Base-by-base conservation (phyloP, 306 rosid genomes). In the Comarum palustre region DNA sequence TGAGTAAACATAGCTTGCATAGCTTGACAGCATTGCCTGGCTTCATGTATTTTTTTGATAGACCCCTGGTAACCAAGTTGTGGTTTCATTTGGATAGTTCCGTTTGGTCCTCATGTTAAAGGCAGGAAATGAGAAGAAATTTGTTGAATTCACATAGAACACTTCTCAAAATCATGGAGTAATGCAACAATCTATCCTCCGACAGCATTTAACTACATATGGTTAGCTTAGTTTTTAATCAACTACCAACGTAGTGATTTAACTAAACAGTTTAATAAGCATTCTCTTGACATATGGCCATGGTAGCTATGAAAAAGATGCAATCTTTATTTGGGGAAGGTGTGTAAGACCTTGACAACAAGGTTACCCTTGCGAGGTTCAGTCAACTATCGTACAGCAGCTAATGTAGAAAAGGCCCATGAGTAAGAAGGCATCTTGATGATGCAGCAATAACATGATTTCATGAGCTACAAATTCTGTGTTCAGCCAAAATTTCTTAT, bases 401-500 rank as follows among this genome's bases (percentile, higher is more conserved):
- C 10, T 48, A 1, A 41, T 38, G 69, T 48, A 36, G 36, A 77
- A 24, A 73, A 61, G 34, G 5, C 39, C 65, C 48, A 59, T 0
- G 32, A 22, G 14, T 17, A 38, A 71, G 12, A 12, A 66, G 46
- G 42, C 45, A 31, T 55, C 52, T 54, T 32, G 55, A 12, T 27
- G 48, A 68, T 27, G 39, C 32, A 55, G 57, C 52, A 72, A 61
- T 38, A 65, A 74, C 70, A 69, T 64, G 47, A 72, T 51, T 69
- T 75, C 68, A 79, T 51, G 64, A 74, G 82, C 79, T 78, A 76
- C 71, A 75, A 78, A 59, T 77, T 65, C 60, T 47, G 77, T 80
- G 72, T 80, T 66, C 31, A 80, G 81, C 82, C 84, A 87, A 89
- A 87, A 84, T 83, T 91, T 89, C 88, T 93, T 91, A 93, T 90